These are phyloP conservation scores for Podospora comata DNA, from an alignment of 495 filamentous ascomycete genomes.

Conservation along the genomic window DNA sequence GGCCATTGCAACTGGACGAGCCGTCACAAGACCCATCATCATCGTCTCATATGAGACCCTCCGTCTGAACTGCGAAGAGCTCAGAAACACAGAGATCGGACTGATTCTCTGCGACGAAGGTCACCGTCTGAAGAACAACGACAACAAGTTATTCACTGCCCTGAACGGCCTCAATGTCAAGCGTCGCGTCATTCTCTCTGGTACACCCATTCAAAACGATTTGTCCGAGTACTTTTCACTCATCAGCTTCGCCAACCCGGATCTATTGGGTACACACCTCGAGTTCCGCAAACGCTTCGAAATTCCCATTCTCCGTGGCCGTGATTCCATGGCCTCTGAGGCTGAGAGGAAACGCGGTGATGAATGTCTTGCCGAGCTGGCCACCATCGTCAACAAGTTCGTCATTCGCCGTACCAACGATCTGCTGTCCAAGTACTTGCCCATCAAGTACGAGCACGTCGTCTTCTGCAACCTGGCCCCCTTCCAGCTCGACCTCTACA, in stretches of 20 bases:
- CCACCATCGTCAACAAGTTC: conserved; percentile 90
- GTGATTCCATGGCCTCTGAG: conserved; percentile 87
- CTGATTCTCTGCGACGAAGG: conserved; percentile 97
- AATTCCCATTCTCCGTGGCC: conserved; percentile 84
- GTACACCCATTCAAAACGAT: conserved; percentile 97
- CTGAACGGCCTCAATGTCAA: conserved; percentile 87
- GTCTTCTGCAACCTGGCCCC: conserved; percentile 97
- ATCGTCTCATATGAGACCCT: conserved; percentile 99
- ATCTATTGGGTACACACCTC: conserved; percentile 77
- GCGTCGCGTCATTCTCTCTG: conserved; percentile 89
- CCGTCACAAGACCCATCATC: conserved; percentile 94
- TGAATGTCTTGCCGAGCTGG: conserved; percentile 75
- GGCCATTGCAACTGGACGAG: conserved; percentile 82
- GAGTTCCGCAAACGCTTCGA: conserved; percentile 97
- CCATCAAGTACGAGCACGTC: conserved; percentile 98
- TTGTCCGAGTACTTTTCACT: conserved; percentile 95
- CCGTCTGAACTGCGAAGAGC: conserved; percentile 81
- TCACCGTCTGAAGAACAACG: conserved; percentile 96
- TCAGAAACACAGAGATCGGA: conserved; percentile 83
- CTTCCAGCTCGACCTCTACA: conserved; percentile 91
- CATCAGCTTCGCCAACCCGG: conserved; percentile 95
- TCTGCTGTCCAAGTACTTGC: conserved; percentile 95
- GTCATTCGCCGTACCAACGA: conserved; percentile 99
- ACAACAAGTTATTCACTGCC: conserved; percentile 89
- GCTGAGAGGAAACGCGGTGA: conserved; percentile 80